These are phyloP conservation scores for Paspalum notatum DNA, from an alignment of 176 grass and related monocot genomes.

Conservation along the genomic window DNA sequence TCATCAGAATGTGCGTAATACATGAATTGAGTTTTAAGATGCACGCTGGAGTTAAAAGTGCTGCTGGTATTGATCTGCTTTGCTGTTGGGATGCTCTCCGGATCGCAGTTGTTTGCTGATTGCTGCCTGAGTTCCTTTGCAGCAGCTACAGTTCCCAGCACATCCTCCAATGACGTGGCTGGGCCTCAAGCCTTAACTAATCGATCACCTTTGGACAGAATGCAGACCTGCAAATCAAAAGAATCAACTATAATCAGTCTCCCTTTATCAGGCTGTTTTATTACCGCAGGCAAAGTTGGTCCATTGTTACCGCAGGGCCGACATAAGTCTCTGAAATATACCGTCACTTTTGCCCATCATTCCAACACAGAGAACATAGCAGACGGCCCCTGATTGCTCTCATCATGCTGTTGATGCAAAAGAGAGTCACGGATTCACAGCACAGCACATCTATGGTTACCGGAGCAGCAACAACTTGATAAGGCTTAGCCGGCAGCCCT, in stretches of 20 bases:
- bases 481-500: slow-evolving; percentile 28
- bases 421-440: background rate
- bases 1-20: too few relatives aligned
- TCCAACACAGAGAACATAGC: slow-evolving; percentile 12
- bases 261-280: slow-evolving; percentile 14
- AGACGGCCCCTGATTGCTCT: slow-evolving; percentile 8
- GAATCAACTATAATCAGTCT: background rate
- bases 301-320: slow-evolving; percentile 9
- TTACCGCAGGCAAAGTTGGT: slow-evolving; percentile 24
- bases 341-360: background rate
- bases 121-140: too few relatives aligned
- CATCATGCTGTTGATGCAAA: slow-evolving; percentile 13
- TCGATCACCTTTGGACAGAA: too few relatives aligned
- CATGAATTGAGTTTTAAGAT: too few relatives aligned
- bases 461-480: slow-evolving; percentile 6
- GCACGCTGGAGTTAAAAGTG: too few relatives aligned
- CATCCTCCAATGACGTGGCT: too few relatives aligned
- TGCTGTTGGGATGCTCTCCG: too few relatives aligned
- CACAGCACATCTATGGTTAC: background rate
- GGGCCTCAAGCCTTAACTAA: too few relatives aligned
- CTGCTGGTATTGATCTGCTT: too few relatives aligned
- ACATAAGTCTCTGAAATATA: slow-evolving; percentile 1
- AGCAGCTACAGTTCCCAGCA: too few relatives aligned
- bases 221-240: background rate
- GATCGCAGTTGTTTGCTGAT: too few relatives aligned